These are phyloP conservation scores for Microbotryum violaceum DNA, from an alignment of 1,284 basidiomycete genomes.

Conservation along the genomic window DNA sequence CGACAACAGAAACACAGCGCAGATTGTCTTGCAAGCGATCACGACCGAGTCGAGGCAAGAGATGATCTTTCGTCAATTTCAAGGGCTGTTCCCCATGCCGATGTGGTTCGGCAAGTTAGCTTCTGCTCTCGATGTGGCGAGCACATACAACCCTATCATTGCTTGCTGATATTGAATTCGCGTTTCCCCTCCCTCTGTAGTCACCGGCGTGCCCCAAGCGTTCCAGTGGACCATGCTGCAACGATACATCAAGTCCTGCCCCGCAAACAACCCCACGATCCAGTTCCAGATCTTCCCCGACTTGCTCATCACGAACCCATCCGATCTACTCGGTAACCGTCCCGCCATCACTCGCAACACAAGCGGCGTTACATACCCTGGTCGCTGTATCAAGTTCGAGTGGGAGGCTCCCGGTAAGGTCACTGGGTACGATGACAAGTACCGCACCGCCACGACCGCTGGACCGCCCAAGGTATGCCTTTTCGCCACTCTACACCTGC, in stretches of 20 bases:
- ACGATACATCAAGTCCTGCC: slow-evolving; percentile 55
- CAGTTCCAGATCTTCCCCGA: slow-evolving; percentile 53
- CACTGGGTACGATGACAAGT: slow-evolving; percentile 49
- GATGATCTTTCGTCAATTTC: slow-evolving; percentile 59
- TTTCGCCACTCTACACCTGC: slow-evolving; percentile 27
- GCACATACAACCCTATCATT: slow-evolving; percentile 4
- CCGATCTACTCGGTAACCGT: slow-evolving; percentile 33
- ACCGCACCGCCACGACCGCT: slow-evolving; percentile 50
- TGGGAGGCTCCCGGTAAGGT: slow-evolving; percentile 55
- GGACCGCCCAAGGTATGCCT: slow-evolving; percentile 45
- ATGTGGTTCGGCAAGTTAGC: slow-evolving; percentile 4
- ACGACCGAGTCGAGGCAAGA: slow-evolving; percentile 61
- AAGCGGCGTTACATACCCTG: slow-evolving; percentile 43
- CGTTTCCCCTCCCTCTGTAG: slow-evolving; percentile 44
- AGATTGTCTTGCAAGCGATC: slow-evolving; percentile 54
- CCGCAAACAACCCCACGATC: slow-evolving; percentile 50
- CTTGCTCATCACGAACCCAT: slow-evolving; percentile 46
- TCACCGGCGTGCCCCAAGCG: slow-evolving; percentile 53
- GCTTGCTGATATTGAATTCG: slow-evolving; percentile 9
- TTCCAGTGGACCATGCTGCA: slow-evolving; percentile 57
- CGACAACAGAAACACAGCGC: slow-evolving; percentile 52
- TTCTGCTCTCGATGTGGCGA: slow-evolving; percentile 4
- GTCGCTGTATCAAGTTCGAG: slow-evolving; percentile 47
- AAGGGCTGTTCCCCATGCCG: slow-evolving; percentile 58
- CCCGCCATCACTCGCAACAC: slow-evolving; percentile 52